Conservation (phyloP, 1,284 basidiomycete genomes). For the Austroboletus novae-zelandiae region DNA sequence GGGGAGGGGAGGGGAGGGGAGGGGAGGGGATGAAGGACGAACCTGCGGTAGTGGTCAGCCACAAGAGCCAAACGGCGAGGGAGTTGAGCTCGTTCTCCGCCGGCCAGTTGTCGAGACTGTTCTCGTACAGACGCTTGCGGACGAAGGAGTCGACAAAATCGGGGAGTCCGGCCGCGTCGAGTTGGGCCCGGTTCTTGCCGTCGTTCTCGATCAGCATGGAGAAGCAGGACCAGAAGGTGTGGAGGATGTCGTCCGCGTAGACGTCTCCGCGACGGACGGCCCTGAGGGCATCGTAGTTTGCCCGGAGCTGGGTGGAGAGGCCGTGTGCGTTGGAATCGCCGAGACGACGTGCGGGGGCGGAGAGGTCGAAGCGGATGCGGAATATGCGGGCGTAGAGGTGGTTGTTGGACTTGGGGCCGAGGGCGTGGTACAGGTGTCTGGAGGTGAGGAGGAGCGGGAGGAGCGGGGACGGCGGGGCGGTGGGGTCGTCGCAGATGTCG, state of each 20-base stretch:
- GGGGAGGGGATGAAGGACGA: slow-evolving; percentile 1
- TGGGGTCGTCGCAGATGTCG: slow-evolving; percentile 41
- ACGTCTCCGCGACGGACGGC: slow-evolving; percentile 42
- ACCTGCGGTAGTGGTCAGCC: slow-evolving; percentile 57
- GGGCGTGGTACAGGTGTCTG: slow-evolving; percentile 39
- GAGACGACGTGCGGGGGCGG: slow-evolving; percentile 52
- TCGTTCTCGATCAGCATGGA: slow-evolving; percentile 76
- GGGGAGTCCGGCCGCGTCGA: slow-evolving; percentile 51
- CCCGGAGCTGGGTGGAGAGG: slow-evolving; percentile 46
- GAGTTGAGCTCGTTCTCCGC: slow-evolving; percentile 46
- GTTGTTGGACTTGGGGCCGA: slow-evolving; percentile 38
- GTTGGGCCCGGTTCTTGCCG: slow-evolving; percentile 64
- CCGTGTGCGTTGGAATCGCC: slow-evolving; percentile 36
- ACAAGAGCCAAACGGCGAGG: slow-evolving; percentile 62
- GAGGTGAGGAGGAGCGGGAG: slow-evolving; percentile 51
- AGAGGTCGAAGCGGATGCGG: slow-evolving; percentile 57
- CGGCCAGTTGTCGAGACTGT: slow-evolving; percentile 52
- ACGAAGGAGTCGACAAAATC: slow-evolving; percentile 48
- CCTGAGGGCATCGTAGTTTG: slow-evolving; percentile 41
- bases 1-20: neutral
- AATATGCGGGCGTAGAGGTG: slow-evolving; percentile 62
- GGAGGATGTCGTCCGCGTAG: slow-evolving; percentile 42
- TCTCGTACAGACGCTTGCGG: slow-evolving; percentile 43
- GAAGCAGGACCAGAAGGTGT: slow-evolving; percentile 46
- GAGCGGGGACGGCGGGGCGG: slow-evolving; percentile 43